Conservation (phyloP, 2,329 filamentous ascomycete genomes). For the Cladosporium oxysporum region DNA sequence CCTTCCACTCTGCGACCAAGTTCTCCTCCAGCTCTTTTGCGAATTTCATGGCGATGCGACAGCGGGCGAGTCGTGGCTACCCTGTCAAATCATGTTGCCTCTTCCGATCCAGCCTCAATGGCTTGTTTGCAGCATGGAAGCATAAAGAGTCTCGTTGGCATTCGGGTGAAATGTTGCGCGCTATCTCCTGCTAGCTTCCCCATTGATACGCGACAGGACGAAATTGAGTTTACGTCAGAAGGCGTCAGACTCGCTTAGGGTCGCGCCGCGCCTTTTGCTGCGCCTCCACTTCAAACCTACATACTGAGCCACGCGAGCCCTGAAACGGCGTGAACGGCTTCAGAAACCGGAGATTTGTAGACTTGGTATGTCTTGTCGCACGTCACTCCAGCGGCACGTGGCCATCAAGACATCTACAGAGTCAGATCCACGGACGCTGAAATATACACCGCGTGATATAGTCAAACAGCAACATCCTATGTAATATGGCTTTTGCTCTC, state of each 20-base stretch:
- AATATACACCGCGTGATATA: no score
- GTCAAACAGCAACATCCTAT: no score
- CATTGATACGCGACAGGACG: background rate
- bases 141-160: background rate
- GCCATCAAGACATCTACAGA: background rate
- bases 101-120: background rate
- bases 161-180: background rate
- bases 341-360: background rate
- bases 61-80: background rate
- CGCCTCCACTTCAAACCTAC: background rate
- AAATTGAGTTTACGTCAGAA: conserved; percentile 1
- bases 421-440: no score
- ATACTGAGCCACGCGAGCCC: background rate
- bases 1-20: conserved; percentile 28
- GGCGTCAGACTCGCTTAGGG: background rate
- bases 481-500: no score
- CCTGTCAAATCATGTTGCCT: background rate
- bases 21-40: conserved; percentile 29
- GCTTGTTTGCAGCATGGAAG: background rate
- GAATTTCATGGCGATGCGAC: conserved; percentile 30
- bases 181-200: background rate
- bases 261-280: conserved; percentile 7
- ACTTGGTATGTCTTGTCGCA: conserved; percentile 6
- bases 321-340: background rate
- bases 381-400: background rate